A percentile compares a stretch with the other conserved stretches of the same genome.
These are phyloP conservation scores for Phaseolus lunatus DNA, from an alignment of 306 rosid species.

Conservation along the genomic window DNA sequence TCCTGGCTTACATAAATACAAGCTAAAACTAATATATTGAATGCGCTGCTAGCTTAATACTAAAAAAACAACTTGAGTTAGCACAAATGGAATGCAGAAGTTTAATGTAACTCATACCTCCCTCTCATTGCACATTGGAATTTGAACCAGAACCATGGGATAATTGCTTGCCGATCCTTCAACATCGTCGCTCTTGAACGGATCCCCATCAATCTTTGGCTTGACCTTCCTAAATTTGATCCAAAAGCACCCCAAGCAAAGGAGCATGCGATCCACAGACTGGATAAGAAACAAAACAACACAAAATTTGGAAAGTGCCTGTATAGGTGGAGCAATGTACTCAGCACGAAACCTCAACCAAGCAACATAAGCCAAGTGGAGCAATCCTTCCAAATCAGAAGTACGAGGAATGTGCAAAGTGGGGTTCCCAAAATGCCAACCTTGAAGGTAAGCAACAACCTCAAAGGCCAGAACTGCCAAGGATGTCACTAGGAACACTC, in stretches of 20 bases:
- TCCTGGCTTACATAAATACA: not conserved
- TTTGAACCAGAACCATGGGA: slow-evolving; percentile 93
- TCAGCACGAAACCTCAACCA: slow-evolving; percentile 84
- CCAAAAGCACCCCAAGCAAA: slow-evolving; percentile 90
- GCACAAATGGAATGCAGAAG: not conserved
- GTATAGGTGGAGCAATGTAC: slow-evolving; percentile 81
- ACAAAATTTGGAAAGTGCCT: slow-evolving; percentile 84
- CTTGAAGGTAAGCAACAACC: slow-evolving; percentile 75
- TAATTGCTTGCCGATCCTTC: slow-evolving; percentile 66
- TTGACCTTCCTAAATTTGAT: slow-evolving; percentile 78
- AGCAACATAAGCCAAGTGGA: slow-evolving; percentile 71
- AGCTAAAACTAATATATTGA: slow-evolving; percentile 15
- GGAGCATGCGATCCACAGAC: slow-evolving; percentile 81
- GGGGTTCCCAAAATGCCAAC: slow-evolving; percentile 83
- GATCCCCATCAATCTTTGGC: slow-evolving; percentile 66
- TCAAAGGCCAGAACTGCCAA: slow-evolving; percentile 79
- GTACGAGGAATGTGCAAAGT: slow-evolving; percentile 74
- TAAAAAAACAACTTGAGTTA: slow-evolving; percentile 22
- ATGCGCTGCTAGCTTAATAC: not conserved
- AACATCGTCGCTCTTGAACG: slow-evolving; percentile 62
- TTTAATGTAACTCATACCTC: slow-evolving; percentile 69
- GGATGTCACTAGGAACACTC: slow-evolving; percentile 67
- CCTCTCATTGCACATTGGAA: slow-evolving; percentile 94
- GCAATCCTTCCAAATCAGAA: slow-evolving; percentile 72
- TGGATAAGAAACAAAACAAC: slow-evolving; percentile 86